Base-by-base conservation (phyloP, 2,329 filamentous ascomycete species). In the Alternaria sp. region DNA sequence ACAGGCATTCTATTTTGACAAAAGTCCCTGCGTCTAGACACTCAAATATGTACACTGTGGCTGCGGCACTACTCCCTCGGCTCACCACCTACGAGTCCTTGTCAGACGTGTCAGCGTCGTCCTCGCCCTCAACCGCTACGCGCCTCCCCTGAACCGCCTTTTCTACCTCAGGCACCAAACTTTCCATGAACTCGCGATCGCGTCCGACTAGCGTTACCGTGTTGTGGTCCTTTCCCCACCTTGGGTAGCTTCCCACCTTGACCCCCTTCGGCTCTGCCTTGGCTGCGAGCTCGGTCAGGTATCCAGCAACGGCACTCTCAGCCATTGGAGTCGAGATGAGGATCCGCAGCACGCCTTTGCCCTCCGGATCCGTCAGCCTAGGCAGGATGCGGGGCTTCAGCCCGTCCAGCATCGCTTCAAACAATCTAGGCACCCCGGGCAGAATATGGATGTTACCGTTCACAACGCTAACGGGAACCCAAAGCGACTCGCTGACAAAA, bases 361-460 rank as follows among this genome's bases (percentile, higher is more conserved):
- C 93, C 65, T 94, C 90, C 0, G 92, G 92, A 76, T 97, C 92
- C 8, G 84, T 85, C 70, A 97, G 81, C 28, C 93, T 86, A n/a
- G 90, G 89, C 18, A 90, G 75, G 30, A 97, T 78, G 51, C 83
- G 76, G 0, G 92, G 89, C 79, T 92, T 94, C 66, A 97, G 82
- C 3, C 91, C 90, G 21, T 93, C 88, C 14, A 98, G 83, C 66
- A 98, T 85, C 55, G 85, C 85, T 80, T 95, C 90, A 75, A 97
- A 99, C 2, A 98, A 83, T 56, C 89, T 86, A 1, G 96, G 96
- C 15, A 98, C 91, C 1, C 96, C 96, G 0, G 96, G 96, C 3
- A 98, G 84, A 64, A 98, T 96, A 79, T 98, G 93, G 5, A 98
- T 83, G 75, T 99, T 99, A 55, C 92, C 92, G 75, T 97, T 97